Base-by-base conservation (phyloP, 2,329 filamentous ascomycete genomes). In the Ophiostoma pallidulum region DNA sequence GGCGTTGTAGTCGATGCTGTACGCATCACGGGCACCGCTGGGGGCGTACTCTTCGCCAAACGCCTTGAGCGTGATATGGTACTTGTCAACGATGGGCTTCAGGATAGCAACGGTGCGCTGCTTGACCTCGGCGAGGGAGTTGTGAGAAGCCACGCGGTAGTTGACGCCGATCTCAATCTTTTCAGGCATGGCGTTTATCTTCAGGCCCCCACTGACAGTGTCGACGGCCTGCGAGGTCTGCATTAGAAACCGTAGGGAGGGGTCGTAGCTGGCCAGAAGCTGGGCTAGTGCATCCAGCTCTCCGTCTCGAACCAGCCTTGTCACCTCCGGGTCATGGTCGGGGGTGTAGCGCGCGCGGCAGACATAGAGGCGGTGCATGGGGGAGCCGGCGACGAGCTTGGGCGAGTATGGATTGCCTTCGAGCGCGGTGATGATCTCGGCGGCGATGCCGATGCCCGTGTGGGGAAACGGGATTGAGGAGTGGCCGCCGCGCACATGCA, bases 141-240 rank as follows among this genome's bases (percentile, higher is more conserved):
- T 75, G 38, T 77, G 76, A 5, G 75, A 67, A 22, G 77, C 75
- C 8, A 78, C 71, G 56, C 69, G 77, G 64, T 72, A 78, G 63
- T 86, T 84, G 45, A 85, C 72, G 0, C 74, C 70, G 0, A 77
- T 65, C 0, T 65, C 66, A 0, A 73, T 75, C 8, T 70, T 67
- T 56, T 85, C 82, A 0, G 82, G 82, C 39, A 86, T 70, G 0
- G 81, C 78, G 52, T 86, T 86, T 58, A 75, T 73, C 64, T 86
- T 86, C 41, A 76, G 67, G 0, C 82, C 82, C 47, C 51, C 44
- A 8, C 32, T 28, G 52, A 86, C 78, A 6, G 78, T 61, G 56
- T 82, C 78, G 1, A 80, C 71, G 0, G 81, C 74, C 32, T 77
- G 70, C 0, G 78, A 80, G 0, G 78, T 83, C 35, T 77, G 76